Conservation (phyloP, 306 rosid genomes). For the Rubus idaeus region DNA sequence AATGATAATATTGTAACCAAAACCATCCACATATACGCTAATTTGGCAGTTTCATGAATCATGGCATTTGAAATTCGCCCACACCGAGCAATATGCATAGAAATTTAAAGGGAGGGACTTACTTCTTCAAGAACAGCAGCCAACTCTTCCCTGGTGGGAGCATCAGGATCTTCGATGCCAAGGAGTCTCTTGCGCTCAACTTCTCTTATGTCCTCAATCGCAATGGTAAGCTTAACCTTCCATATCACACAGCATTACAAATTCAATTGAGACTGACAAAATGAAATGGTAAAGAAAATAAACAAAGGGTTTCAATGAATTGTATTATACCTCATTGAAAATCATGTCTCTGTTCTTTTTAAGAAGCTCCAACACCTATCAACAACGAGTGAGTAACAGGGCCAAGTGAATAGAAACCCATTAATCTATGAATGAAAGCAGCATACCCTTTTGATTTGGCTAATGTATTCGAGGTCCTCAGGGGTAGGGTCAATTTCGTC, state of each 20-base stretch:
- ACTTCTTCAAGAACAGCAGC: slow-evolving; percentile 80
- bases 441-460: slow-evolving; percentile 64
- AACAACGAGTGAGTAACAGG: not conserved
- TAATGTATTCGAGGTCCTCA: slow-evolving; percentile 60
- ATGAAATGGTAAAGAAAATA: not conserved
- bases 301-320: not conserved
- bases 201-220: slow-evolving; percentile 96
- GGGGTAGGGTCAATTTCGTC: slow-evolving; percentile 34
- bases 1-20: not conserved
- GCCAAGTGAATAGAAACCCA: not conserved
- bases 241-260: not conserved
- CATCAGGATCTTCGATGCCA: slow-evolving; percentile 81
- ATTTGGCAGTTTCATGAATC: not conserved
- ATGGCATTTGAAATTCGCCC: not conserved
- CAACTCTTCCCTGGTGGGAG: slow-evolving; percentile 83
- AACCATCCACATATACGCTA: not conserved
- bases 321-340: slow-evolving; percentile 65
- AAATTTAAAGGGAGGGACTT: slow-evolving; percentile 16
- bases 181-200: slow-evolving; percentile 83
- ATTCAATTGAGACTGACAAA: not conserved
- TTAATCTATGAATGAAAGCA: not conserved
- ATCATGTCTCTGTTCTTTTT: slow-evolving; percentile 84
- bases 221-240: slow-evolving; percentile 79
- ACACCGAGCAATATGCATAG: not conserved
- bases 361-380: slow-evolving; percentile 83